A percentile compares a stretch with the other conserved stretches of the same genome.
phyloP scores from a whole-genome alignment of 139 green algal genomes.

The Tetraselmis chui region DNA sequence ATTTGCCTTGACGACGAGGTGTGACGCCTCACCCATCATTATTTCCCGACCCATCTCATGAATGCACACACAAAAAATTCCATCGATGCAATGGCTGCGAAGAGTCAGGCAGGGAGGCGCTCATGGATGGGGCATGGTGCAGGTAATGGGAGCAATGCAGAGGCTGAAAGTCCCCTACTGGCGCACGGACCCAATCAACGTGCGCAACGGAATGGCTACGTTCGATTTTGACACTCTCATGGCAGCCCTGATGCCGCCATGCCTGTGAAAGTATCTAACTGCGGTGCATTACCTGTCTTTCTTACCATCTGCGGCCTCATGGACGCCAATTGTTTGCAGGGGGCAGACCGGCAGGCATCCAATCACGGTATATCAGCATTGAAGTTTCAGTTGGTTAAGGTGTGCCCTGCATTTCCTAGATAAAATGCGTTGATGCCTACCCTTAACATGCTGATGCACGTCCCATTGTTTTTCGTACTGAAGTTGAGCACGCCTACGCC shows the following conservation, averaged over 20 bases:
- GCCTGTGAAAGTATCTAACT: no score
- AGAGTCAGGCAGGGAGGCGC: no score
- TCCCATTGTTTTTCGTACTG: neutral
- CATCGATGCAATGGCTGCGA: no score
- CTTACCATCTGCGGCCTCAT: no score
- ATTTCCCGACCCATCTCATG: neutral
- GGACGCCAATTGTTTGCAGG: no score
- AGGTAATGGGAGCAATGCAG: conserved; percentile 29
- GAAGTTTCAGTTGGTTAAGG: conserved; percentile 68
- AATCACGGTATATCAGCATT: conserved; percentile 70
- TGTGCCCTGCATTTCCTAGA: no score
- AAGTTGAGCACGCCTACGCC: neutral
- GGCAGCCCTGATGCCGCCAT: no score
- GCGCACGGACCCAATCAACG: conserved; percentile 23
- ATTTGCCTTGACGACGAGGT: conserved; percentile 58
- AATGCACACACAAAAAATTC: neutral
- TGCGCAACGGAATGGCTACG: neutral
- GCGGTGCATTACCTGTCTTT: no score
- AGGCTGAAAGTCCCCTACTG: conserved; percentile 31
- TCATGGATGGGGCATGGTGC: no score
- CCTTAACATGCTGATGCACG: neutral
- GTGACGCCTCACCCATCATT: neutral
- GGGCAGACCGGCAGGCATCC: conserved; percentile 23
- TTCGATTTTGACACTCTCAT: neutral
- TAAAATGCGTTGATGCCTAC: no score